phyloP scores from a whole-genome alignment of 2,329 filamentous ascomycete genomes.

The Fusarium globosum region DNA sequence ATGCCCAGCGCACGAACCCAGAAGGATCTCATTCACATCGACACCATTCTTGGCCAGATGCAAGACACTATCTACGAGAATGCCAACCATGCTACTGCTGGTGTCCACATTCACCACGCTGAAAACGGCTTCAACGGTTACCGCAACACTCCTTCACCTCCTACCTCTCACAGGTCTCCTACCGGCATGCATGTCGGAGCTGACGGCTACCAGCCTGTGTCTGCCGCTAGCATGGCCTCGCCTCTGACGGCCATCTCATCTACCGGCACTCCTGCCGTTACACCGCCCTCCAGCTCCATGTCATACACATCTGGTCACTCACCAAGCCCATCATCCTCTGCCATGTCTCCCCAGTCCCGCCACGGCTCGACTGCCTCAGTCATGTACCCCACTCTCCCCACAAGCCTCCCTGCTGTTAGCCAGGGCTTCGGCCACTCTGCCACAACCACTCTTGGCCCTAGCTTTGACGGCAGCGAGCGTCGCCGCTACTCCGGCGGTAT shows the following conservation, averaged over 20 bases:
- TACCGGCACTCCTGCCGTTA: conserved; percentile 79
- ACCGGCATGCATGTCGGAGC: conserved; percentile 49
- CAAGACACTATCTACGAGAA: conserved; percentile 96
- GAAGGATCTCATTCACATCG: conserved; percentile 92
- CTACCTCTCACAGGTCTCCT: conserved; percentile 54
- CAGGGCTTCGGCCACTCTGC: conserved; percentile 76
- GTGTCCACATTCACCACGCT: conserved; percentile 79
- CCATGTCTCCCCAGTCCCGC: conserved; percentile 74
- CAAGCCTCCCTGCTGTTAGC: conserved; percentile 69
- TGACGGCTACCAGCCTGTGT: conserved; percentile 56
- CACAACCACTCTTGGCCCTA: conserved; percentile 77
- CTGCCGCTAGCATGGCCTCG: conserved; percentile 68
- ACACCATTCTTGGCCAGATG: conserved; percentile 95
- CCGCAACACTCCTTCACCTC: conserved; percentile 67
- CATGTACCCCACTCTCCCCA: conserved; percentile 77
- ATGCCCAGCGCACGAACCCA: conserved; percentile 92
- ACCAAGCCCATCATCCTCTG: conserved; percentile 76
- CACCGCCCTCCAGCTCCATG: conserved; percentile 78
- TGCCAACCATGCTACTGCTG: conserved; percentile 82
- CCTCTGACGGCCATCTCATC: conserved; percentile 69
- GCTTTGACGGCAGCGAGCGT: conserved; percentile 71
- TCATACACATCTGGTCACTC: conserved; percentile 84
- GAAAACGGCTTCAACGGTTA: conserved; percentile 71
- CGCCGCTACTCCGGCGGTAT: conserved; percentile 75
- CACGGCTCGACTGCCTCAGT: conserved; percentile 69